Percentiles rank a stretch among this genome's conserved stretches.
Evolutionary conservation across 805 yeast genomes (phyloP).

Genomic region (Kazachstania taianensis): DNA sequence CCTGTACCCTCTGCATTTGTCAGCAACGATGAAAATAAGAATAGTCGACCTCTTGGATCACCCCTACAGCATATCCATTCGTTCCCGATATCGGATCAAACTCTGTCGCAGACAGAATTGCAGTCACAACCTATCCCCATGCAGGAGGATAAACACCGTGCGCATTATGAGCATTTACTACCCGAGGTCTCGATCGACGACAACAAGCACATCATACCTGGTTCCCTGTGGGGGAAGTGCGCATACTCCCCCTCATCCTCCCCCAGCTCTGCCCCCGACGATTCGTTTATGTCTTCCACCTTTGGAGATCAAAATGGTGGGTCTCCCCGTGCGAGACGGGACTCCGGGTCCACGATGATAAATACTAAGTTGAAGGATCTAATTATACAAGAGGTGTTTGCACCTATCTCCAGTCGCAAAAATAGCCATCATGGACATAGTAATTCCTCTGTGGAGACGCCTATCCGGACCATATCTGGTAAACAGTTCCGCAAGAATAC

Average conservation of each 20-base stretch:
- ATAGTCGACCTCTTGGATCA: constrained; percentile 1
- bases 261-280: constrained; percentile 27
- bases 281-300: constrained; percentile 13
- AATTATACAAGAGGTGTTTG: constrained; percentile 63
- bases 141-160: neutral
- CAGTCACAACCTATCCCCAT: constrained; percentile 4
- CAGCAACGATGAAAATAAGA: neutral
- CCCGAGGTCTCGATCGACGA: constrained; percentile 83
- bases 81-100: constrained; percentile 10
- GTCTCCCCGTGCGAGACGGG: constrained; percentile 7
- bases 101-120: too few species aligned
- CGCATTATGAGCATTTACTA: constrained; percentile 29
- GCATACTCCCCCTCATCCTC: constrained; percentile 41
- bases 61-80: constrained; percentile 16
- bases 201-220: constrained; percentile 85
- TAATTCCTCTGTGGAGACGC: constrained; percentile 4
- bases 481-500: constrained; percentile 8
- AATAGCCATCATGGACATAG: constrained; percentile 2
- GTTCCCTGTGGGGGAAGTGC: constrained; percentile 58
- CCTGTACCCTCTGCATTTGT: neutral
- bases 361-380: constrained; percentile 63
- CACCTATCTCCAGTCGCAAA: constrained; percentile 16
- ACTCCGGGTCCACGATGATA: constrained; percentile 46
- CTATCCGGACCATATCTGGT: constrained; percentile 10
- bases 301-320: constrained; percentile 2